A percentile compares a stretch with the other conserved stretches of the same genome.
Conservation (phyloP, 2,329 filamentous ascomycete genomes). For the Aureobasidium vineae region DNA sequence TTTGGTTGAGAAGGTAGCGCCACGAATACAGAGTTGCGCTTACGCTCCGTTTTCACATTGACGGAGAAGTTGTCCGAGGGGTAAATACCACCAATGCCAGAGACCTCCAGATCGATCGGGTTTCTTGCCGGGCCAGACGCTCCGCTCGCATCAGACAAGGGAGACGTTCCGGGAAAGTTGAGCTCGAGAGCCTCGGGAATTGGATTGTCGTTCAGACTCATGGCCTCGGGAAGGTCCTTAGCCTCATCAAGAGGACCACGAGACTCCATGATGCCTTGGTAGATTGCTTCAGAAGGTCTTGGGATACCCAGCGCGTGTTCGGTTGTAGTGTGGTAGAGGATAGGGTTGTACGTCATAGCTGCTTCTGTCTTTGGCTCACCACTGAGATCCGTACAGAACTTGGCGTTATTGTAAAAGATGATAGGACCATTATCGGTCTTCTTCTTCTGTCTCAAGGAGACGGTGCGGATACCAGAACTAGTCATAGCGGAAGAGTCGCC, state of each 20-base stretch:
- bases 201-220: constrained; percentile 41
- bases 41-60: constrained; percentile 46
- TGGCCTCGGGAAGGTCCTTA: constrained; percentile 35
- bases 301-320: constrained; percentile 38
- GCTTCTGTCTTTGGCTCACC: constrained; percentile 53
- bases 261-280: constrained; percentile 32
- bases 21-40: constrained; percentile 27
- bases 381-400: constrained; percentile 77
- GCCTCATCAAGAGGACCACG: constrained; percentile 36
- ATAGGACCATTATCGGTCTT: constrained; percentile 68
- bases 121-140: constrained; percentile 33
- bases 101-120: constrained; percentile 45
- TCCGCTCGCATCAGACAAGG: constrained; percentile 29
- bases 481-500: constrained; percentile 46
- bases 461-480: constrained; percentile 49
- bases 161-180: constrained; percentile 39
- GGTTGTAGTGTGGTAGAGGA: constrained; percentile 37
- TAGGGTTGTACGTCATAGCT: constrained; percentile 26
- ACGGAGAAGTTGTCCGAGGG: constrained; percentile 57
- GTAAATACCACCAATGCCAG: constrained; percentile 60
- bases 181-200: constrained; percentile 40
- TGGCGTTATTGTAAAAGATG: constrained; percentile 77
- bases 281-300: background rate
- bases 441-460: constrained; percentile 45
- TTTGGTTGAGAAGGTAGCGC: background rate